Conservation (phyloP, 495 filamentous ascomycete genomes). For the Copromyces sp. region DNA sequence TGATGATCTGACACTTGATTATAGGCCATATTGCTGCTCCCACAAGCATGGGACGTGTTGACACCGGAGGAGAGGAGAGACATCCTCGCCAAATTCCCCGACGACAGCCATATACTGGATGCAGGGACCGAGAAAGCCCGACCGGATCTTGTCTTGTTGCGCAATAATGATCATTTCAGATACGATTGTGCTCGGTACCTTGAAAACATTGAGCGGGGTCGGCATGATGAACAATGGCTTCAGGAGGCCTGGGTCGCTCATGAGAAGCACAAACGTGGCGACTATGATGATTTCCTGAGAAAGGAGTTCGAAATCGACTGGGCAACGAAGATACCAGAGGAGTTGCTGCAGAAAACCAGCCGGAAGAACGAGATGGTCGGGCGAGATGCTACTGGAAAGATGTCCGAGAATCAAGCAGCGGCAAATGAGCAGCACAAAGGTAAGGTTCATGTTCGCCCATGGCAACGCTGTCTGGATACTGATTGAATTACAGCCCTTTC, state of each 20-base stretch:
- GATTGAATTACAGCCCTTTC: background rate
- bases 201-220: constrained; percentile 50
- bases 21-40: constrained; percentile 46
- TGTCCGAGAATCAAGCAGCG: background rate
- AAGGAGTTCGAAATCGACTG: constrained; percentile 58
- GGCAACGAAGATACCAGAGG: constrained; percentile 46
- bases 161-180: constrained; percentile 36
- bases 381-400: background rate
- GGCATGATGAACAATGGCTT: constrained; percentile 57
- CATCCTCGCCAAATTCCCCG: constrained; percentile 48
- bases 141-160: constrained; percentile 26
- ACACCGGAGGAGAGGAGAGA: constrained; percentile 44
- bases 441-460: background rate
- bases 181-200: constrained; percentile 32
- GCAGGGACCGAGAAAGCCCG: constrained; percentile 22
- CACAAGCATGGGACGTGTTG: constrained; percentile 48
- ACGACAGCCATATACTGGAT: constrained; percentile 27
- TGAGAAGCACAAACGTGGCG: constrained; percentile 50
- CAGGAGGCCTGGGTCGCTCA: constrained; percentile 52
- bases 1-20: constrained; percentile 8
- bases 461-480: background rate
- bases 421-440: background rate
- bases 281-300: constrained; percentile 60
- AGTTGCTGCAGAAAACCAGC: background rate
- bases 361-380: background rate